A percentile compares a stretch with the other conserved stretches of the same genome.
These are phyloP conservation scores for Barnettozyma californica DNA, from an alignment of 805 yeast species.

Conservation along the genomic window DNA sequence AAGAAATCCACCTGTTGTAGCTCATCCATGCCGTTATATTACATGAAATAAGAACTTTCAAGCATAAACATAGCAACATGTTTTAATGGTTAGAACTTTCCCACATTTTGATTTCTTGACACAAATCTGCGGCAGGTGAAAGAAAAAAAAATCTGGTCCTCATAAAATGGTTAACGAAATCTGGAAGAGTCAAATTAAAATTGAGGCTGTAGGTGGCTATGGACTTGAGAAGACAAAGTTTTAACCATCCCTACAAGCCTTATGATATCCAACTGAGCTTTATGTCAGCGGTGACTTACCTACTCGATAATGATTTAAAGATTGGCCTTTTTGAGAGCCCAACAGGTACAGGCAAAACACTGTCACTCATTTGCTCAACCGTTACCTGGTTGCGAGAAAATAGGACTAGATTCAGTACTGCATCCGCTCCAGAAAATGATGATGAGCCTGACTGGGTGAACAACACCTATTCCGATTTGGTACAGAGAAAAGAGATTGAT, in stretches of 20 bases:
- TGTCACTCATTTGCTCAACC: slow-evolving; percentile 79
- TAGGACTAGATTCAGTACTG: slow-evolving; percentile 10
- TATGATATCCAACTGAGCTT: slow-evolving; percentile 72
- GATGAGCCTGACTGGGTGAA: slow-evolving; percentile 72
- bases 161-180: not conserved
- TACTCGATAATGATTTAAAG: slow-evolving; percentile 50
- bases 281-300: slow-evolving; percentile 69
- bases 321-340: slow-evolving; percentile 88
- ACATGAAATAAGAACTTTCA: not conserved
- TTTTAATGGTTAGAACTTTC: not conserved
- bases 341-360: slow-evolving; percentile 91
- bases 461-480: slow-evolving; percentile 30
- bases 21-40: slow-evolving; percentile 2
- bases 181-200: not conserved
- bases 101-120: not conserved
- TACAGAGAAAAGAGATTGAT: slow-evolving; percentile 21
- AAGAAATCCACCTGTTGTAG: slow-evolving; percentile 5
- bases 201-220: not conserved
- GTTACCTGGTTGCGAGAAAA: slow-evolving; percentile 71
- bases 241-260: slow-evolving; percentile 77
- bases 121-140: not conserved
- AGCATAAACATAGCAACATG: not conserved
- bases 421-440: slow-evolving; percentile 37
- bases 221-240: slow-evolving; percentile 22
- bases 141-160: not conserved